Evolutionary conservation across 129 eudicot species (phyloP), one percentile per base, ranked within the genome.

Genomic region (Cynara cardunculus): DNA sequence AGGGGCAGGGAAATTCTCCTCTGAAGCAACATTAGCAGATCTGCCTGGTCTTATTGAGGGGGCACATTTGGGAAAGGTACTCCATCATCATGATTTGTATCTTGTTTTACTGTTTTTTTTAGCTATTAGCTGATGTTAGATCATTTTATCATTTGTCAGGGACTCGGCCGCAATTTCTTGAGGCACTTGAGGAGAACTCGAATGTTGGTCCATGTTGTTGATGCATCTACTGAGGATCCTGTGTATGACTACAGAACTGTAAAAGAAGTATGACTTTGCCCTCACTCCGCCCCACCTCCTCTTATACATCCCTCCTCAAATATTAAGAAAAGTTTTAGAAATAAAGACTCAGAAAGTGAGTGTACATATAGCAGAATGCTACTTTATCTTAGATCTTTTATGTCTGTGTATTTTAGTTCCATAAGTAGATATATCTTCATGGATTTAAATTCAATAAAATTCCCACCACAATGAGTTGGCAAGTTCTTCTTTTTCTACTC

Each of bases 11-110:
- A 82, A 82, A 39, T 95, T 87, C 83, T 92, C 92, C 37, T 95
- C 99, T 61, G 94, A 92, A 85, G 97, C 97, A 75, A 95, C 99
- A 19, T 89, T 95, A 59, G 99, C 99, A 27, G 99, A 95, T 88
- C 85, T 95, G 74, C 99, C 99, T 65, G 99, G 99, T 79, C 99
- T 95, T 73, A 95, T 95, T 77, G 97, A 95, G 85, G 99, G 97
- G 25, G 99, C 97, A 77, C 97, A 92, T 89, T 87, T 95, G 34
- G 99, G 99, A 68, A 95, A 92, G 97, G 99, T 95, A 25, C 37
- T 39, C 18, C 59, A 14, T n/a, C 7, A 37, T 62, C 49, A 41
- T 41, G 3, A 41, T 56, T 56, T 56, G 65, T 53, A 59, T 69
- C 9, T 72, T 12, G 61, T 72, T 14, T 34, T 84, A 25, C 18